Conservation (phyloP, 768 basidiomycete species). For the Paxillus involutus region DNA sequence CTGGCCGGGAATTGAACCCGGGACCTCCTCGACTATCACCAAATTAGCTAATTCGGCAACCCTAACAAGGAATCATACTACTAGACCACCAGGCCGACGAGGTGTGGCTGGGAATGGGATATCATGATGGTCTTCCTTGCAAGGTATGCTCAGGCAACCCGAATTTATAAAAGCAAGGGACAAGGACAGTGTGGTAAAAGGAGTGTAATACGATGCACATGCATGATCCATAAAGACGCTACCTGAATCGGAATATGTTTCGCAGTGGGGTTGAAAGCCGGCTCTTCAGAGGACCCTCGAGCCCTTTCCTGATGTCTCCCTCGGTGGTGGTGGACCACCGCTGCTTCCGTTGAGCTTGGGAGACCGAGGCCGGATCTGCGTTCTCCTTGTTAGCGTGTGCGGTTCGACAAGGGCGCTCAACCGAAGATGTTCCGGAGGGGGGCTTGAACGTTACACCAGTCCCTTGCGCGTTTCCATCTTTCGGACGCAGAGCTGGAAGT, state of each 20-base stretch:
- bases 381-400: constrained; percentile 16
- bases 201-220: constrained; percentile 7
- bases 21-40: constrained; percentile 76
- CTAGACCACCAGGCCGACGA: constrained; percentile 38
- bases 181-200: constrained; percentile 8
- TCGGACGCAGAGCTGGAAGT: background rate
- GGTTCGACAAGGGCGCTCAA: constrained; percentile 18
- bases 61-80: constrained; percentile 44
- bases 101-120: background rate
- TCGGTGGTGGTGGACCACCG: constrained; percentile 10
- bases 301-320: constrained; percentile 21
- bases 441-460: constrained; percentile 2
- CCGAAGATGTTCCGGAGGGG: background rate
- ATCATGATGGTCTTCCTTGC: no score
- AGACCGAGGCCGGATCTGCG: background rate
- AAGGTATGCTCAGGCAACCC: background rate
- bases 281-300: constrained; percentile 25
- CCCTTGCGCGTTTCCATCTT: background rate
- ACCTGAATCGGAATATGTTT: constrained; percentile 34
- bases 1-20: constrained; percentile 87
- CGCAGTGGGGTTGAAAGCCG: constrained; percentile 29
- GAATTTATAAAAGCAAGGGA: background rate
- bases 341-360: constrained; percentile 12
- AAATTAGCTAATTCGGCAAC: constrained; percentile 28
- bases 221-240: constrained; percentile 1